These are phyloP conservation scores for Cladophialophora yegresii DNA, from an alignment of 2,329 filamentous ascomycete species.

Conservation along the genomic window DNA sequence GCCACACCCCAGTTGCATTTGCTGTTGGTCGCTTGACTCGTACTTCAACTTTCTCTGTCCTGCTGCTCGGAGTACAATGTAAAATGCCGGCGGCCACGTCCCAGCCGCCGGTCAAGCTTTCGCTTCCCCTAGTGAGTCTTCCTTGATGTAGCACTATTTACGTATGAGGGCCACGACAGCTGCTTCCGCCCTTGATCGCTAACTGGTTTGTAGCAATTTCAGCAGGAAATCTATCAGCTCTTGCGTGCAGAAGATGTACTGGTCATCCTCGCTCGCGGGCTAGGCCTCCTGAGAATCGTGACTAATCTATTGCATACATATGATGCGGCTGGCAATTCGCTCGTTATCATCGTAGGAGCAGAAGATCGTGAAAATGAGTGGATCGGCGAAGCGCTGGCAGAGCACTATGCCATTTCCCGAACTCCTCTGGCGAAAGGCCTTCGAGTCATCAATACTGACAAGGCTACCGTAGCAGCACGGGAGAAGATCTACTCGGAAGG, in stretches of 20 bases:
- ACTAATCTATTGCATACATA: slow-evolving; percentile 97
- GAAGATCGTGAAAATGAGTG: slow-evolving; percentile 93
- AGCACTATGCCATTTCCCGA: slow-evolving; percentile 89
- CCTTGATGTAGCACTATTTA: neutral
- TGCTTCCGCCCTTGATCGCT: slow-evolving; percentile 20
- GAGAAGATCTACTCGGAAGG: slow-evolving; percentile 90
- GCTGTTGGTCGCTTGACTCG: neutral
- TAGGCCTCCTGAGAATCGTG: slow-evolving; percentile 86
- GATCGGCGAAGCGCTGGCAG: slow-evolving; percentile 93
- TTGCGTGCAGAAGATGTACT: slow-evolving; percentile 89
- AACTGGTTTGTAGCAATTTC: slow-evolving; percentile 64
- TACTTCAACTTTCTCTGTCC: neutral
- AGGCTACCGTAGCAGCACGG: slow-evolving; percentile 79
- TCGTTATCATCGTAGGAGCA: slow-evolving; percentile 85
- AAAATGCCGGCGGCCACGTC: slow-evolving; percentile 48
- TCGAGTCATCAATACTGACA: slow-evolving; percentile 90
- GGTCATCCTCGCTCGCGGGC: slow-evolving; percentile 84
- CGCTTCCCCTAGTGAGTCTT: slow-evolving; percentile 58
- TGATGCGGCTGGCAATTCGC: slow-evolving; percentile 90
- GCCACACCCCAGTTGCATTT: neutral
- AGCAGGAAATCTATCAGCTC: slow-evolving; percentile 92
- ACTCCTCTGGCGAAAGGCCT: slow-evolving; percentile 79
- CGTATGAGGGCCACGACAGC: neutral
- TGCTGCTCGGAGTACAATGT: slow-evolving; percentile 22
- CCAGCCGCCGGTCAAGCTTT: slow-evolving; percentile 61